These are phyloP conservation scores for Candida dubliniensis DNA, from an alignment of 1,139 yeast species.

Conservation along the genomic window DNA sequence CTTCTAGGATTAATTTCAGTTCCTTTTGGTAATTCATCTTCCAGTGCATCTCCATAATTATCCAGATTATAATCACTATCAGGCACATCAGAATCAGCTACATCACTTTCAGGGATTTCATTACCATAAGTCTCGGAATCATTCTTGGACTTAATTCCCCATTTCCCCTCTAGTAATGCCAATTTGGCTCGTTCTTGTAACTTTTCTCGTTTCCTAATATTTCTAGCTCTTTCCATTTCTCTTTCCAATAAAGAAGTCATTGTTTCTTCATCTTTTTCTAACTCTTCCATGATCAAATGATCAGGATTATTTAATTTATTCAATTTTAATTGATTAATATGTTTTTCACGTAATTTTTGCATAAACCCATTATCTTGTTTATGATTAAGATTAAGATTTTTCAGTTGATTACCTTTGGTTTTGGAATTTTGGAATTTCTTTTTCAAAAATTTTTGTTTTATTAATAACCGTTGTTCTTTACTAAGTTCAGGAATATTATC, in stretches of 20 bases:
- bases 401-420: slow-evolving; percentile 4
- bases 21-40: slow-evolving; percentile 15
- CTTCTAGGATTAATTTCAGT: slow-evolving; percentile 14
- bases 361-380: slow-evolving; percentile 19
- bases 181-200: slow-evolving; percentile 37
- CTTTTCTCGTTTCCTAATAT: slow-evolving; percentile 52
- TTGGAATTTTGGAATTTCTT: slow-evolving; percentile 14
- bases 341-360: slow-evolving; percentile 32
- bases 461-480: slow-evolving; percentile 35
- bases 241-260: slow-evolving; percentile 58
- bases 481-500: slow-evolving; percentile 33
- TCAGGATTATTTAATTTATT: slow-evolving; percentile 29
- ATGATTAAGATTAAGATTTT: background rate
- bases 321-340: slow-evolving; percentile 35
- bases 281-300: slow-evolving; percentile 31
- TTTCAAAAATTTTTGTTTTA: slow-evolving; percentile 38
- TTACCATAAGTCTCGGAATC: slow-evolving; percentile 17
- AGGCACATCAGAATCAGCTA: slow-evolving; percentile 18
- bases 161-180: slow-evolving; percentile 25
- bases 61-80: slow-evolving; percentile 20
- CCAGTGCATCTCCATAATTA: slow-evolving; percentile 18
- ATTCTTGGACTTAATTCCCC: slow-evolving; percentile 16
- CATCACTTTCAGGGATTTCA: slow-evolving; percentile 25
- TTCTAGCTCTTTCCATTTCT: slow-evolving; percentile 57
- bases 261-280: slow-evolving; percentile 43